A percentile compares a stretch with the other conserved stretches of the same genome.
Conservation (phyloP, 1,139 yeast species). For the Nakaseomyces sp. region DNA sequence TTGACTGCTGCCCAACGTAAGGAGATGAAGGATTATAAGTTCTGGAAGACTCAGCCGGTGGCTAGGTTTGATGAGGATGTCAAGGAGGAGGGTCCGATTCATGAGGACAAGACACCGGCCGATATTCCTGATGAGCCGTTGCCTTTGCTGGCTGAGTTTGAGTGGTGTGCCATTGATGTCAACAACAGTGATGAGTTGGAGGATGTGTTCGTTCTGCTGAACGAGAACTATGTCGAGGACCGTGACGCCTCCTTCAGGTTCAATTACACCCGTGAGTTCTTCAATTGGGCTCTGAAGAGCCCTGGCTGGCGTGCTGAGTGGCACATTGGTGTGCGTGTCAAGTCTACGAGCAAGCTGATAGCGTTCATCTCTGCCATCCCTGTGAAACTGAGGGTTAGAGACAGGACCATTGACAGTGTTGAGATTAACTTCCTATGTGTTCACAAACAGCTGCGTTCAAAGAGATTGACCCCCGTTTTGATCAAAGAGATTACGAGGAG, state of each 20-base stretch:
- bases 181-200: constrained; percentile 33
- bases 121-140: constrained; percentile 66
- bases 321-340: constrained; percentile 91
- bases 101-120: constrained; percentile 51
- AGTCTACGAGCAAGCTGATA: constrained; percentile 62
- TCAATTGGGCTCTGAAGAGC: constrained; percentile 88
- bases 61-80: constrained; percentile 61
- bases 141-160: constrained; percentile 68
- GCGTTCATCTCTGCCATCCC: constrained; percentile 94
- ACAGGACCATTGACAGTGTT: constrained; percentile 51
- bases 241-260: constrained; percentile 86
- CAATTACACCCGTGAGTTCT: constrained; percentile 73
- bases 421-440: constrained; percentile 92
- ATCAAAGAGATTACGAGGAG: constrained; percentile 92
- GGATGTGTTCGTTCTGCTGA: constrained; percentile 67
- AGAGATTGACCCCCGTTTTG: constrained; percentile 86
- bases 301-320: constrained; percentile 90
- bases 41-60: constrained; percentile 98
- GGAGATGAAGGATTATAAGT: constrained; percentile 83
- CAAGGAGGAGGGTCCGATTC: constrained; percentile 76
- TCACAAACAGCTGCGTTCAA: constrained; percentile 88
- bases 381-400: constrained; percentile 54
- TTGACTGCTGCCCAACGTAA: constrained; percentile 51
- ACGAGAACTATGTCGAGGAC: constrained; percentile 91
- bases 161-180: constrained; percentile 79